These are phyloP conservation scores for Lentinula sp. DNA, from an alignment of 768 basidiomycete genomes.

Conservation along the genomic window DNA sequence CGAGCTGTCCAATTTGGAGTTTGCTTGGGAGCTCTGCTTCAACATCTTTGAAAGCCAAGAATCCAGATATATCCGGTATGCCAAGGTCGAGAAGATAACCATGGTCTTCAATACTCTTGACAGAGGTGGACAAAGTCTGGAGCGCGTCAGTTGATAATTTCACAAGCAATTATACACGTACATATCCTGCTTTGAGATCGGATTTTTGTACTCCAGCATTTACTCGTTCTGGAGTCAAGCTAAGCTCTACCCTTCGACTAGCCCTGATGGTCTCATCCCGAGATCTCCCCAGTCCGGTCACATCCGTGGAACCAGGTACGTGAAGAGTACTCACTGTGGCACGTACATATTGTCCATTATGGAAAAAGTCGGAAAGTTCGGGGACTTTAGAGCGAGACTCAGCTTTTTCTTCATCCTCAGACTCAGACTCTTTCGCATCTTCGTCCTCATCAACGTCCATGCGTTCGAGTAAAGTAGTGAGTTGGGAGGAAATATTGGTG, in stretches of 20 bases:
- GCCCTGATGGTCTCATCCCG: slow-evolving; percentile 63
- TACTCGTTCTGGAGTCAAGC: slow-evolving; percentile 76
- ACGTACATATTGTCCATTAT: slow-evolving; percentile 81
- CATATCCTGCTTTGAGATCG: slow-evolving; percentile 73
- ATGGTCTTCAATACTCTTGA: slow-evolving; percentile 89
- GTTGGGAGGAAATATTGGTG: slow-evolving; percentile 79
- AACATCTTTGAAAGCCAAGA: slow-evolving; percentile 74
- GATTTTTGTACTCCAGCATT: slow-evolving; percentile 74
- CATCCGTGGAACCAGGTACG: slow-evolving; percentile 58
- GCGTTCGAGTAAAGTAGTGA: slow-evolving; percentile 67
- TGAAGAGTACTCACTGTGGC: slow-evolving; percentile 69
- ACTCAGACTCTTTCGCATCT: slow-evolving; percentile 36
- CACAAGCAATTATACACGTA: slow-evolving; percentile 32
- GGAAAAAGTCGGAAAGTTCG: slow-evolving; percentile 71
- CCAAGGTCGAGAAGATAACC: slow-evolving; percentile 90
- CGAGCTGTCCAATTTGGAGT: slow-evolving; percentile 59
- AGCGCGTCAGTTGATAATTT: not conserved
- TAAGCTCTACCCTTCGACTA: slow-evolving; percentile 79
- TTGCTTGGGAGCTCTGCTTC: slow-evolving; percentile 29
- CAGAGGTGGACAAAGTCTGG: slow-evolving; percentile 69
- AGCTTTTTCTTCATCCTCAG: slow-evolving; percentile 46
- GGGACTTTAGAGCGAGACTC: slow-evolving; percentile 40
- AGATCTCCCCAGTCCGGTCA: slow-evolving; percentile 49
- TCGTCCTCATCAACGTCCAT: slow-evolving; percentile 48
- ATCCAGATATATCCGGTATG: slow-evolving; percentile 71